These are phyloP conservation scores for Schizopora paradoxa DNA, from an alignment of 1,284 basidiomycete genomes.

Conservation along the genomic window DNA sequence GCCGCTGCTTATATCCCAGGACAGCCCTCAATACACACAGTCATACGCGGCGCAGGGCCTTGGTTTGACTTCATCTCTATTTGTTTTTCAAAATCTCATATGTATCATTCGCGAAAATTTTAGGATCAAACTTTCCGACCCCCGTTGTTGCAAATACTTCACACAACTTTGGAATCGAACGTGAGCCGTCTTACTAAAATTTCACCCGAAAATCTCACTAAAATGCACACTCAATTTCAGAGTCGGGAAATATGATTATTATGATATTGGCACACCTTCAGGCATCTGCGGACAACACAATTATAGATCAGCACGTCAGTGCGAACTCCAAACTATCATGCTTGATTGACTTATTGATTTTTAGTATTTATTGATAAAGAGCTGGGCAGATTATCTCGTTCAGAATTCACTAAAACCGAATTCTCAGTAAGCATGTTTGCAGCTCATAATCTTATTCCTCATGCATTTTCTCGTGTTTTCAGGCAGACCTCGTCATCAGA, in stretches of 20 bases:
- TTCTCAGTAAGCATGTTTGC: slow-evolving; percentile 5
- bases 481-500: slow-evolving; percentile 9
- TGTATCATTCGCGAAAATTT: too few relatives aligned
- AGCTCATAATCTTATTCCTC: background rate
- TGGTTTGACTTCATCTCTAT: slow-evolving; percentile 24
- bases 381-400: slow-evolving; percentile 13
- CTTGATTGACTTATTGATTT: background rate
- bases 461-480: background rate
- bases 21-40: slow-evolving; percentile 24
- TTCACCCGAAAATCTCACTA: too few relatives aligned
- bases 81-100: background rate
- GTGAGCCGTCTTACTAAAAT: too few relatives aligned
- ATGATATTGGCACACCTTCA: slow-evolving; percentile 15
- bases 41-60: slow-evolving; percentile 38
- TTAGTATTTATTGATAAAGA: slow-evolving; percentile 10
- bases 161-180: slow-evolving; percentile 25
- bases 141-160: slow-evolving; percentile 22
- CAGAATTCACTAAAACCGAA: slow-evolving; percentile 7
- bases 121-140: slow-evolving; percentile 23
- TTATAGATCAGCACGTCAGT: slow-evolving; percentile 10
- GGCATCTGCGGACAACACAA: slow-evolving; percentile 4
- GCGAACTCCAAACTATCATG: background rate
- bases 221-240: too few relatives aligned
- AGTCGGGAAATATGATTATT: slow-evolving; percentile 17
- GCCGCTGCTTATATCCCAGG: slow-evolving; percentile 43